Base-by-base conservation (phyloP, 2,329 filamentous ascomycete species). In the Exophiala xenobiotica region DNA sequence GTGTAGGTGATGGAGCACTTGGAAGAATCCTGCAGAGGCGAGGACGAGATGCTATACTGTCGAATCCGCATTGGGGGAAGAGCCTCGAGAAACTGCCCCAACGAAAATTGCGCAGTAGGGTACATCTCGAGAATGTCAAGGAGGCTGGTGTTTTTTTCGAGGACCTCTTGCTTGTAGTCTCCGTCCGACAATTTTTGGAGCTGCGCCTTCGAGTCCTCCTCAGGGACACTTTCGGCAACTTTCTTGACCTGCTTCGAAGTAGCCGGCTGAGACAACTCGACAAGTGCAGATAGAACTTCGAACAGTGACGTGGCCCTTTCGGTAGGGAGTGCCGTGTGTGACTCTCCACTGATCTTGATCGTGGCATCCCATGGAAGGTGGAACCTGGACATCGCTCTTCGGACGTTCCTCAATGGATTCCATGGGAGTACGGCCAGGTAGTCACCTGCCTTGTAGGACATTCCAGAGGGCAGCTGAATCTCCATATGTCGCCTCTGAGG, bases 41-140 rank as follows among this genome's bases (percentile, higher is more conserved):
- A 88, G 0, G 86, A 90, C 0, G 87, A 90, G 63, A 90, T 88
- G 31, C 83, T 87, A 73, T 90, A 90, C 66, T 88, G 85, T 12
- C 87, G 79, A 33, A 87, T 77, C 20, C 87, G 82, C 83, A 93
- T 88, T 0, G 87, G 84, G 1, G 86, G 86, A 0, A 90, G 77
- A 75, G 90, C 84, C 27, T 77, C 75, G 6, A 92, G 74, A 70
- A 87, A 92, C n/a, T 79, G 70, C 2, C 77, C 78, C 18, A 93
- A 76, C 0, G 86, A 76, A 0, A 91, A 68, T 3, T 78, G 69
- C 23, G 87, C 73, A 0, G 74, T 68, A 0, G 78, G 74, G 63
- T 82, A 85, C 7, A 77, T 74, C 62, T 88, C 83, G 1, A 92
- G 75, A 1, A 92, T 73, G 55, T 90, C 85, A 5, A 92, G 74